Conservation (phyloP, 495 filamentous ascomycete genomes). For the Penicillium taxi region DNA sequence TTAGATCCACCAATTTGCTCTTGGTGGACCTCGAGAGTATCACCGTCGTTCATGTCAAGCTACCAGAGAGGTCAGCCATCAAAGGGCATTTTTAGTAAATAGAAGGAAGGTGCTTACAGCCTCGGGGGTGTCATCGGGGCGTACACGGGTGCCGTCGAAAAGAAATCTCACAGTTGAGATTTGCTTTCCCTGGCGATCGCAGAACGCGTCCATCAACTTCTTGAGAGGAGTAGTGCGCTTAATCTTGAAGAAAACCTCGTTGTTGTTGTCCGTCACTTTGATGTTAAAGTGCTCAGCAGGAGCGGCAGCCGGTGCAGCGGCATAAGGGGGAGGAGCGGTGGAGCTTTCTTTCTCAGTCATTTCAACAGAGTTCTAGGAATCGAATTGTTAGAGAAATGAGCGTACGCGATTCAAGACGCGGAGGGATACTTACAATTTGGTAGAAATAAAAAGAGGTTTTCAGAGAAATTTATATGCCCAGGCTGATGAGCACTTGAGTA, state of each 20-base stretch:
- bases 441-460: background rate
- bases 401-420: slow-evolving; percentile 1
- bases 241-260: slow-evolving; percentile 99
- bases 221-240: slow-evolving; percentile 93
- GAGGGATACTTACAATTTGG: slow-evolving; percentile 1
- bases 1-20: slow-evolving; percentile 82
- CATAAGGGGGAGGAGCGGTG: too few species aligned
- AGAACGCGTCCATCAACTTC: slow-evolving; percentile 99
- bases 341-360: slow-evolving; percentile 22
- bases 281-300: slow-evolving; percentile 89
- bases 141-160: slow-evolving; percentile 88
- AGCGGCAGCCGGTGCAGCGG: slow-evolving; percentile 53
- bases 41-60: slow-evolving; percentile 96
- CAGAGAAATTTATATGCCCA: slow-evolving; percentile 6
- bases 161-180: slow-evolving; percentile 82
- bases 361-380: background rate
- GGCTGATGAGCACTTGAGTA: too few species aligned
- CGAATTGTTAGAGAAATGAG: background rate
- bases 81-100: background rate
- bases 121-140: slow-evolving; percentile 82
- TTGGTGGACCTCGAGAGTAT: slow-evolving; percentile 95
- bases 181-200: slow-evolving; percentile 89
- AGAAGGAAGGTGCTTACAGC: slow-evolving; percentile 53
- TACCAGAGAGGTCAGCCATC: slow-evolving; percentile 25
- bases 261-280: slow-evolving; percentile 99